Evolutionary conservation across 306 rosid species (phyloP).

Genomic region (Lagenaria siceraria): DNA sequence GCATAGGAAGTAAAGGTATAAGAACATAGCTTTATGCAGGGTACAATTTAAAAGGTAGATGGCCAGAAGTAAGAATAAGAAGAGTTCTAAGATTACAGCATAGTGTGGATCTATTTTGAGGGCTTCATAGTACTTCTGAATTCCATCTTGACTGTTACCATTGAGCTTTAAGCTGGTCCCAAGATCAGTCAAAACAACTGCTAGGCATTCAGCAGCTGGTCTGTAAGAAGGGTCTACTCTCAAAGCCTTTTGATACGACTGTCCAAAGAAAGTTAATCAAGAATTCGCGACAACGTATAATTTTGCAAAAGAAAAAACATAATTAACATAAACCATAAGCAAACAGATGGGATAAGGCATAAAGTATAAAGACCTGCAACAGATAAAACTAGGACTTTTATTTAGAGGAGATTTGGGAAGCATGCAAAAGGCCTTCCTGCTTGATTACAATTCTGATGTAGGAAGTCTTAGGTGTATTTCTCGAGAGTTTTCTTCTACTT

Average conservation of each 20-base stretch:
- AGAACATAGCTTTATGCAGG: background rate
- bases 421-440: background rate
- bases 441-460: background rate
- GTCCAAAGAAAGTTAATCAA: conserved; percentile 29
- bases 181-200: conserved; percentile 95
- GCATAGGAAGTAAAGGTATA: conserved; percentile 8
- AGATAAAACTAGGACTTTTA: background rate
- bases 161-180: conserved; percentile 97
- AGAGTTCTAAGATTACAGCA: conserved; percentile 49
- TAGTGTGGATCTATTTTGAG: conserved; percentile 84
- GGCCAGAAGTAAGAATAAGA: conserved; percentile 9
- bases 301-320: background rate
- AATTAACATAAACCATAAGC: background rate
- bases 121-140: conserved; percentile 96
- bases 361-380: background rate
- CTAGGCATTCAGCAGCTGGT: conserved; percentile 88
- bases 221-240: conserved; percentile 65
- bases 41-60: conserved; percentile 2
- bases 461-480: too few relatives aligned
- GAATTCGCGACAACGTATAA: background rate
- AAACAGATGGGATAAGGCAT: background rate
- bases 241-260: conserved; percentile 95
- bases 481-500: too few relatives aligned
- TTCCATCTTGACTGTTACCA: conserved; percentile 91
- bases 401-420: background rate